Evolutionary conservation across 805 yeast species (phyloP).

Genomic region (Schizosaccharomyces osmophilus): DNA sequence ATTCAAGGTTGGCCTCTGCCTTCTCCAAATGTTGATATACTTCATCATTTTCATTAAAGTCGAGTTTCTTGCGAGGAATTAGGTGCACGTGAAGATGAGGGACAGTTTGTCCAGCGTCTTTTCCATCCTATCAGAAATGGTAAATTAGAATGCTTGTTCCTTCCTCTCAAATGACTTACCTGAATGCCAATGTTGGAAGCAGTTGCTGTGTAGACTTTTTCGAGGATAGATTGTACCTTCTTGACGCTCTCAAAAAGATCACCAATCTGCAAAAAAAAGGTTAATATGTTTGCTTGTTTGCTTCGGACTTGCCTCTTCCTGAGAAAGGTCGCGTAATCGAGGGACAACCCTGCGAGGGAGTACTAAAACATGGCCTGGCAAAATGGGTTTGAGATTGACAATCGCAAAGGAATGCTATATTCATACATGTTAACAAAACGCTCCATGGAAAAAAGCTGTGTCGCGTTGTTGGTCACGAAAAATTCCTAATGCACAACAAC

Average conservation of each 20-base stretch:
- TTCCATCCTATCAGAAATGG: not conserved
- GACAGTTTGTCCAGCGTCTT: slow-evolving; percentile 2
- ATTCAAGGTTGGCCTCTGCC: slow-evolving; percentile 21
- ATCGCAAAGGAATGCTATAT: slow-evolving; percentile 42
- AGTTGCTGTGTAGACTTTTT: slow-evolving; percentile 46
- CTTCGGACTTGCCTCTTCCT: slow-evolving; percentile 25
- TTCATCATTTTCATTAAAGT: slow-evolving; percentile 44
- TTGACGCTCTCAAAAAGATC: slow-evolving; percentile 67
- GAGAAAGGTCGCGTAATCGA: slow-evolving; percentile 42
- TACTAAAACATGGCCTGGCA: slow-evolving; percentile 80
- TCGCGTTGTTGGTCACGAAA: not conserved
- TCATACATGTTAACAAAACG: slow-evolving; percentile 21
- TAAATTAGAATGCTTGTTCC: slow-evolving; percentile 44
- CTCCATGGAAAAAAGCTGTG: not conserved
- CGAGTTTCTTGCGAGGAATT: slow-evolving; percentile 47
- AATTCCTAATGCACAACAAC: not conserved
- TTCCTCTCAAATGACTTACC: slow-evolving; percentile 93
- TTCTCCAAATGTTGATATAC: slow-evolving; percentile 43
- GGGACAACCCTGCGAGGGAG: slow-evolving; percentile 55
- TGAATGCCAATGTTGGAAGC: slow-evolving; percentile 77
- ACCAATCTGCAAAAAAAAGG: slow-evolving; percentile 14
- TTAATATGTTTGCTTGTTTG: not conserved
- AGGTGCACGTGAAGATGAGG: slow-evolving; percentile 33
- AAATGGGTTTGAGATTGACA: slow-evolving; percentile 76
- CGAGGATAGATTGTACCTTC: slow-evolving; percentile 41